A percentile compares a stretch with the other conserved stretches of the same genome.
Evolutionary conservation across 2,329 filamentous ascomycete species (phyloP).

Genomic region (Septoria linicola): DNA sequence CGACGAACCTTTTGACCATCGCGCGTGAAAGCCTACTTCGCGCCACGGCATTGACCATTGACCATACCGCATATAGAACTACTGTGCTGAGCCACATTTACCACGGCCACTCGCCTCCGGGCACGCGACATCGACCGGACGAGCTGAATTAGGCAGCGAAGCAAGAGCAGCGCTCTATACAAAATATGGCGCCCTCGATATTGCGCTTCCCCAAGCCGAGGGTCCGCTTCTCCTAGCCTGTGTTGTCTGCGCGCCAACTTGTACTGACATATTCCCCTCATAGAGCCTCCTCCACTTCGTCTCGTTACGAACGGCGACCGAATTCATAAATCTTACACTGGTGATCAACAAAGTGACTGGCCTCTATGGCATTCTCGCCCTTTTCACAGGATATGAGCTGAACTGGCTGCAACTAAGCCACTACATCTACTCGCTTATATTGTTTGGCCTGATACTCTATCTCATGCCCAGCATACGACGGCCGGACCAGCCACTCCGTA

Average conservation of each 20-base stretch:
- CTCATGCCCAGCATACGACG: constrained; percentile 75
- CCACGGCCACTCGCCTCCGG: constrained; percentile 5
- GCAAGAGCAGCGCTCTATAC: not conserved
- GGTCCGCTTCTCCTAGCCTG: constrained; percentile 3
- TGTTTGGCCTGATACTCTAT: constrained; percentile 65
- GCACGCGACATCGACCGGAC: constrained; percentile 4
- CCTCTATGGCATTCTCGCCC: constrained; percentile 83
- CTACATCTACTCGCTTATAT: constrained; percentile 80
- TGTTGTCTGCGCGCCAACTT: not conserved
- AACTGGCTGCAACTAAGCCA: constrained; percentile 82
- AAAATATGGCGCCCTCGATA: constrained; percentile 17
- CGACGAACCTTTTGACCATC: no score
- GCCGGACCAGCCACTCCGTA: constrained; percentile 61
- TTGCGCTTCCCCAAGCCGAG: constrained; percentile 21
- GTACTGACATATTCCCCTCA: constrained; percentile 3
- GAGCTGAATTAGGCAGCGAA: constrained; percentile 1
- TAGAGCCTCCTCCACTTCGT: constrained; percentile 84
- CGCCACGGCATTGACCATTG: not conserved
- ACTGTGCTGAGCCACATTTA: not conserved
- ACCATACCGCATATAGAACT: not conserved
- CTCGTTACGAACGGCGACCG: constrained; percentile 80
- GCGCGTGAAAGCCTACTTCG: not conserved
- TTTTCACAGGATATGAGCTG: constrained; percentile 81
- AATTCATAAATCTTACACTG: constrained; percentile 78
- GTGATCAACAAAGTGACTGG: constrained; percentile 91